Evolutionary conservation across 1,139 yeast genomes (phyloP), one percentile per base, ranked within the genome.

Genomic region (Chernovozyma sophiae-reginae): DNA sequence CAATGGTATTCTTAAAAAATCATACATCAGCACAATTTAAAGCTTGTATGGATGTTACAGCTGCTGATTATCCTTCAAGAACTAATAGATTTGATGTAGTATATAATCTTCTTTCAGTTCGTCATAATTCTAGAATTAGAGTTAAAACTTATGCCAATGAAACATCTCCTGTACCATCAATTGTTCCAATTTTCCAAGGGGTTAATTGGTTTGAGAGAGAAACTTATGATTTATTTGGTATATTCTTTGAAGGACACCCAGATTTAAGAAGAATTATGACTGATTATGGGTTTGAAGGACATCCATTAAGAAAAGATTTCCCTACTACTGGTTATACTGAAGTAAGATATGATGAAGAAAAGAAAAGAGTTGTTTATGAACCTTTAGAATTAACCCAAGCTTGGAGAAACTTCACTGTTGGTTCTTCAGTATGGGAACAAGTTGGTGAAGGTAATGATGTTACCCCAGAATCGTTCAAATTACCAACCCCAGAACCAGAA

Each of bases 131-230:
- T 12, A 77, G 96, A 60, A 84, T 86, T 58, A 75, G 95, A 61
- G 90, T 86, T 56, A 86, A 86, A 71, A 86, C 96, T 18, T 86
- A 84, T 55, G 95, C 96, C 18, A 80, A 80, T 41, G 96, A 86
- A 61, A 78, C 85, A 36, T 74, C 84, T 36, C 77, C 94, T 6
- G 95, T 86, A 42, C 96, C 96, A 31, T 79, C 89, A 38, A 62
- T 83, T 43, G 79, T 82, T 15, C 78, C 80, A 16, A 55, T 86
- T 42, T 85, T 65, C 60, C 79, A 80, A 57, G 95, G 95, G 45
- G 83, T 89, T 44, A 86, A 86, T 65, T 86, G 96, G 96, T 83
- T 77, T 56, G 95, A 86, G 66, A 77, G 95, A 61, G 95, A 86
- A 61, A 80, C 94, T 12, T 86, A 84, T 59, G 95, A 86, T 58